phyloP scores from a whole-genome alignment of 139 green algal species.

The Volvox africanus region DNA sequence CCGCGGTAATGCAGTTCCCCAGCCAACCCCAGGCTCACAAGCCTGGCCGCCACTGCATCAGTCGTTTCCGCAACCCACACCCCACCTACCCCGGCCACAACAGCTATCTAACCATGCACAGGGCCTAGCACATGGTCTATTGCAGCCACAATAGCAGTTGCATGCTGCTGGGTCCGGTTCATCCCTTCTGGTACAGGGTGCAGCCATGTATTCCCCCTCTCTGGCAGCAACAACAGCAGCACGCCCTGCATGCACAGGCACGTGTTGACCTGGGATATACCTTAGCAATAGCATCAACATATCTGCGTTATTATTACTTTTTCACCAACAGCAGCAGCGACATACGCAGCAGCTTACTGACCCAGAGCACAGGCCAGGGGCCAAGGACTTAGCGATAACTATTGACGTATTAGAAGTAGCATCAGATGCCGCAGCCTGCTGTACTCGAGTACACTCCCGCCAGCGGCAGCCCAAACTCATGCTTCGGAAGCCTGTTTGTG shows the following conservation, averaged over 20 bases:
- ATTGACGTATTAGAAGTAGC: not conserved
- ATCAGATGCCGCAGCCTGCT: not conserved
- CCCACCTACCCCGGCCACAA: not conserved
- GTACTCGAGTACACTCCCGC: not conserved
- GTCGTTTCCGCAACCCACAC: not conserved
- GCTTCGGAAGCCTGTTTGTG: not conserved
- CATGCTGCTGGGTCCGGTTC: not conserved
- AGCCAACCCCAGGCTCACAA: not conserved
- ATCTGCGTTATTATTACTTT: not conserved
- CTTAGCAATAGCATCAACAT: not conserved
- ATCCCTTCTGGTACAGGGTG: not conserved
- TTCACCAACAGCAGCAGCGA: conserved; percentile 26
- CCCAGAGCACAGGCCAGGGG: conserved; percentile 29
- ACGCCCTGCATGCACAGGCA: not conserved
- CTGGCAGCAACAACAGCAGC: not conserved
- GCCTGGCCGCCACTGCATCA: not conserved
- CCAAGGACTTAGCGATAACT: not conserved
- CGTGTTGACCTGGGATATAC: not conserved
- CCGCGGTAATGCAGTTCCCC: not conserved
- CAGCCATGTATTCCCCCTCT: not conserved
- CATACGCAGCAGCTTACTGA: conserved; percentile 25
- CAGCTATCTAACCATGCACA: not conserved
- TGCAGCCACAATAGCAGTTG: conserved; percentile 5
- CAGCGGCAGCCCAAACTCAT: not conserved
- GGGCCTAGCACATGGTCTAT: not conserved